These are phyloP conservation scores for Colletotrichum godetiae DNA, from an alignment of 2,329 filamentous ascomycete species.

Conservation along the genomic window DNA sequence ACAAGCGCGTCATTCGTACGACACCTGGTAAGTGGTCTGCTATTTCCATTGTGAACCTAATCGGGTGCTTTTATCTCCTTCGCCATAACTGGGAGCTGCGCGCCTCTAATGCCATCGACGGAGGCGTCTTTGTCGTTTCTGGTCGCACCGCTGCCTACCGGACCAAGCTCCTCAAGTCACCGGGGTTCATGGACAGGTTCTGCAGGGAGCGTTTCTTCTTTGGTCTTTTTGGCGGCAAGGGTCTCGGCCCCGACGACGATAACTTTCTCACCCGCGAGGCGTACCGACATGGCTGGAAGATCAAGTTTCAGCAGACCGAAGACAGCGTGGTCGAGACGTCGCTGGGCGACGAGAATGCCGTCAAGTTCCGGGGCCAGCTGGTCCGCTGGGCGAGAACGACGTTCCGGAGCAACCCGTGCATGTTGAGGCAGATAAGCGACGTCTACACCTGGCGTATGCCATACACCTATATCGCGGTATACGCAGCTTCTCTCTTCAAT, in stretches of 20 bases:
- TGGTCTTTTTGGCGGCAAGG: slow-evolving; percentile 49
- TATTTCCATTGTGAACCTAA: slow-evolving; percentile 44
- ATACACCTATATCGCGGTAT: slow-evolving; percentile 68
- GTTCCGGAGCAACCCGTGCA: slow-evolving; percentile 65
- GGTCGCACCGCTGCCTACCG: slow-evolving; percentile 65
- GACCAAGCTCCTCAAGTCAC: slow-evolving; percentile 58
- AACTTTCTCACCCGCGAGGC: slow-evolving; percentile 69
- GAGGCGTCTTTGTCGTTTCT: slow-evolving; percentile 68
- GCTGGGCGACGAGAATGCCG: slow-evolving; percentile 54
- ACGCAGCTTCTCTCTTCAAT: slow-evolving; percentile 64
- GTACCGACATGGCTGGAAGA: slow-evolving; percentile 60
- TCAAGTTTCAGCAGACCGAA: slow-evolving; percentile 64
- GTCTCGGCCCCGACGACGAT: slow-evolving; percentile 68
- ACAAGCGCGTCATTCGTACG: slow-evolving; percentile 62
- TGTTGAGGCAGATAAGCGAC: slow-evolving; percentile 46
- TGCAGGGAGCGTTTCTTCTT: slow-evolving; percentile 63
- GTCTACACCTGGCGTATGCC: slow-evolving; percentile 47
- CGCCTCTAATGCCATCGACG: slow-evolving; percentile 66
- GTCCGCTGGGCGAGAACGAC: slow-evolving; percentile 69
- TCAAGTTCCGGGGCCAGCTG: slow-evolving; percentile 64
- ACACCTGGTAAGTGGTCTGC: slow-evolving; percentile 41
- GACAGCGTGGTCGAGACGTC: slow-evolving; percentile 63
- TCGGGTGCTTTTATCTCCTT: slow-evolving; percentile 69
- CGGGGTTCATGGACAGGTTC: slow-evolving; percentile 56
- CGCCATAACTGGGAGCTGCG: slow-evolving; percentile 72